Evolutionary conservation across 352 stramenopile genomes (phyloP), one percentile per base, ranked within the genome.

Genomic region (Globisporangium splendens): DNA sequence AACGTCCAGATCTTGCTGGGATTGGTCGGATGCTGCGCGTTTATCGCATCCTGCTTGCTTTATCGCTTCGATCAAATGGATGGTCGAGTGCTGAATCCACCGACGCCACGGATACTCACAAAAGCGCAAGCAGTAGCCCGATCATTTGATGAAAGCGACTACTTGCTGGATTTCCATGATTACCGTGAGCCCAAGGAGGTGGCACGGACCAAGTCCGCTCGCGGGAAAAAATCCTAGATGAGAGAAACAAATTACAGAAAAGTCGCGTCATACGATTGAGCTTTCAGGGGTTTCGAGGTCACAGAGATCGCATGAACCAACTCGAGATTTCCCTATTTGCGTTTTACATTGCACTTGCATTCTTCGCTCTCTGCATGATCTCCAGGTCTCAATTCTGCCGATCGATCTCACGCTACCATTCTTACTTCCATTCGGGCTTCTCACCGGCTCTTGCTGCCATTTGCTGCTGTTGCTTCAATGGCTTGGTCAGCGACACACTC

Each of bases 401-500:
- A 31, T 31, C 24, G 24, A 31, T 31, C 24, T 2, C 24, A 31
- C 24, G 24, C 24, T 1, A 43, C 18, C 24, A n/a, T 17, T 47
- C 21, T 42, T 78, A 90, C 58, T 87, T 87, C 80, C 80, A 90
- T 42, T 87, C 77, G 6, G 77, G 76, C 33, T 87, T 87, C 24
- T 88, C 75, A 47, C 63, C 65, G 0, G 66, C 66, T 56, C 71
- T 77, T 13, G 61, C 50, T 18, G 39, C 47, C 24, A 70, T 63
- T 62, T 86, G 72, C 17, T 86, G 71, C 44, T 91, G 78, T 10
- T 83, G 69, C 49, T 82, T 72, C 14, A 91, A 57, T 10, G 77
- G 73, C 44, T 91, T 93, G 1, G 78, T 86, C 11, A 93, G 59
- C 21, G 77, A 79, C 21, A 93, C 77, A 43, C 79, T 92, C 20